Percentiles rank a stretch among this genome's conserved stretches.
Evolutionary conservation across 1,284 basidiomycete genomes (phyloP).

Genomic region (Tetrapyrgos nigripes): DNA sequence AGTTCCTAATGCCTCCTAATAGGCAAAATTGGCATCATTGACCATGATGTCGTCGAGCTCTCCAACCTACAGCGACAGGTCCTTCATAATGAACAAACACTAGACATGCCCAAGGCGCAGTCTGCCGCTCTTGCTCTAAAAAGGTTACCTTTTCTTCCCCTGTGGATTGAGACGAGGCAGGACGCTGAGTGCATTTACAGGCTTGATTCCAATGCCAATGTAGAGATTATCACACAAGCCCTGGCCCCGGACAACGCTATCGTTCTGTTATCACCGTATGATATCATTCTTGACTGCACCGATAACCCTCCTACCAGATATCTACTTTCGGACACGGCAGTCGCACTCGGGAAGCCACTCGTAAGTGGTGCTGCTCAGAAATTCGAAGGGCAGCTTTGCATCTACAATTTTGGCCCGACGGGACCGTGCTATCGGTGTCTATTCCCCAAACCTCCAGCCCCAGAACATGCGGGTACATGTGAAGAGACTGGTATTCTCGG

Average conservation of each 20-base stretch:
- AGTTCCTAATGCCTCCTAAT: slow-evolving; percentile 11
- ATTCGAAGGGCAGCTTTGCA: slow-evolving; percentile 89
- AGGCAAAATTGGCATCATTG: slow-evolving; percentile 89
- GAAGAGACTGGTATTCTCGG: slow-evolving; percentile 94
- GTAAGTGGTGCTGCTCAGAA: slow-evolving; percentile 95
- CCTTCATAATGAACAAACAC: slow-evolving; percentile 80
- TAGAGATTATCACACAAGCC: slow-evolving; percentile 59
- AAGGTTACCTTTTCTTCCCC: slow-evolving; percentile 49
- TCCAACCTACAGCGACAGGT: slow-evolving; percentile 97
- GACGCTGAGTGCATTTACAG: slow-evolving; percentile 44
- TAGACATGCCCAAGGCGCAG: slow-evolving; percentile 87
- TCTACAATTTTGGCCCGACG: slow-evolving; percentile 71
- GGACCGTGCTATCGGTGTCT: slow-evolving; percentile 97
- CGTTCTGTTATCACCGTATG: slow-evolving; percentile 64
- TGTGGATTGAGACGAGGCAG: neutral
- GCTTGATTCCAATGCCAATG: slow-evolving; percentile 69
- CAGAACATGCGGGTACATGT: slow-evolving; percentile 75
- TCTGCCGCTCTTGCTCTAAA: slow-evolving; percentile 77
- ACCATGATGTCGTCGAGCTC: slow-evolving; percentile 90
- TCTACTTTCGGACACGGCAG: slow-evolving; percentile 92
- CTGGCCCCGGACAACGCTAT: slow-evolving; percentile 70
- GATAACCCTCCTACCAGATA: slow-evolving; percentile 95
- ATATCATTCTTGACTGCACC: slow-evolving; percentile 93
- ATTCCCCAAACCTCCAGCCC: slow-evolving; percentile 80
- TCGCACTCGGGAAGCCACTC: slow-evolving; percentile 76